A percentile compares a stretch with the other conserved stretches of the same genome.
phyloP scores from a whole-genome alignment of 1,284 basidiomycete genomes.

The Nidula niveotomentosa region DNA sequence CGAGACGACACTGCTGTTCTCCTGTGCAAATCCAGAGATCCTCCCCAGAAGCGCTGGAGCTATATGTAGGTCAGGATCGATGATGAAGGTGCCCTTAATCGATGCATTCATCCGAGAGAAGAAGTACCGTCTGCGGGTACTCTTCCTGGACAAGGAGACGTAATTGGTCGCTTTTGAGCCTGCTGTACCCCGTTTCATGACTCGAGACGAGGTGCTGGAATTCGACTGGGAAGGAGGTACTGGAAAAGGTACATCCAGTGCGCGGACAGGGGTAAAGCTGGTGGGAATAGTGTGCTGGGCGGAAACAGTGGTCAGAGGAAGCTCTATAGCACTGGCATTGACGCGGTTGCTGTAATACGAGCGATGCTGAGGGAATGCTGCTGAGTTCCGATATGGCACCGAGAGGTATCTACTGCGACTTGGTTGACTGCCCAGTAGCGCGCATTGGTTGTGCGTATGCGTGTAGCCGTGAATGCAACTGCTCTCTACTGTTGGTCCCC shows the following conservation, averaged over 20 bases:
- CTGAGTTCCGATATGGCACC: neutral
- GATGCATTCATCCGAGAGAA: neutral
- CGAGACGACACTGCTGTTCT: neutral
- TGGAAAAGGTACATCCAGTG: neutral
- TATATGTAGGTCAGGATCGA: neutral
- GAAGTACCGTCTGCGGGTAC: neutral
- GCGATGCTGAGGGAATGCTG: neutral
- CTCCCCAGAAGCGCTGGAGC: neutral
- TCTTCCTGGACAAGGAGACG: neutral
- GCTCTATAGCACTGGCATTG: neutral
- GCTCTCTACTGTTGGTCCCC: neutral
- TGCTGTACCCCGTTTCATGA: neutral
- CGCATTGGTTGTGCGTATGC: neutral
- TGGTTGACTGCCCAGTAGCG: no score
- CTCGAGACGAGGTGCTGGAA: neutral
- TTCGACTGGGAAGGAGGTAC: neutral
- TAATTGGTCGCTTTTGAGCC: neutral
- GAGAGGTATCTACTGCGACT: neutral
- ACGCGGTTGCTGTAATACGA: neutral
- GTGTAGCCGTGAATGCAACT: neutral
- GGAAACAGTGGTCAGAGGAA: neutral
- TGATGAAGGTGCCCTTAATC: neutral
- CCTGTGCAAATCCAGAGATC: neutral
- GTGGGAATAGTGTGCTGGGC: neutral
- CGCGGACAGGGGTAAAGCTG: neutral